Evolutionary conservation across 352 stramenopile genomes (phyloP).

Genomic region (Thalassiosira oceanica): DNA sequence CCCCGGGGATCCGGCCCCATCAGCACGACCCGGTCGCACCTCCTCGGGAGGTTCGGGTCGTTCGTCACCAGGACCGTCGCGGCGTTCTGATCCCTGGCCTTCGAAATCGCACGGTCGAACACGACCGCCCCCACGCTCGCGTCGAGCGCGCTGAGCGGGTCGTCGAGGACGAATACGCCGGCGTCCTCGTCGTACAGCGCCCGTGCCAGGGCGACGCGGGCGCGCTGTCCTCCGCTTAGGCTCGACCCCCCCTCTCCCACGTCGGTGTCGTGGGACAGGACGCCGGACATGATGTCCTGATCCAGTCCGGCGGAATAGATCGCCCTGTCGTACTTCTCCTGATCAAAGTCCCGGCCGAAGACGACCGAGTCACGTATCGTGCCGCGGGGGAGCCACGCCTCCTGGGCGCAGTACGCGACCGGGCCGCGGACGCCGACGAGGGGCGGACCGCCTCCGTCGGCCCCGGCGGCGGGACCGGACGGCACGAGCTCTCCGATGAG

Average conservation of each 20-base stretch:
- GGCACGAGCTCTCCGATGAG: conserved; percentile 71
- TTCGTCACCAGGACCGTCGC: conserved; percentile 75
- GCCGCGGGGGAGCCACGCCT: conserved; percentile 80
- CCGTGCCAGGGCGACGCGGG: conserved; percentile 75
- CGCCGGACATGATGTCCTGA: conserved; percentile 59
- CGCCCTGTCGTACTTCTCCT: conserved; percentile 63
- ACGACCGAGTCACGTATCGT: conserved; percentile 81
- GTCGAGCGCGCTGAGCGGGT: conserved; percentile 73
- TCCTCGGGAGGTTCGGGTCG: conserved; percentile 64
- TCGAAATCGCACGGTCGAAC: conserved; percentile 59
- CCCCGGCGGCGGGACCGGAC: conserved; percentile 18
- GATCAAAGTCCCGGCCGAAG: conserved; percentile 78
- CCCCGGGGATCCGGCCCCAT: conserved; percentile 43
- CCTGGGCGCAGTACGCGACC: conserved; percentile 73
- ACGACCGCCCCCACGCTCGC: conserved; percentile 61
- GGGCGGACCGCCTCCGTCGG: conserved; percentile 14
- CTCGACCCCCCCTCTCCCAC: conserved; percentile 76
- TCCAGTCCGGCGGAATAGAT: conserved; percentile 72
- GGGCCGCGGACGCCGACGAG: conserved; percentile 53
- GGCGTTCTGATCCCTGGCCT: conserved; percentile 44
- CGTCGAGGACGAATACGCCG: conserved; percentile 78
- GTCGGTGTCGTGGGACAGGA: conserved; percentile 63
- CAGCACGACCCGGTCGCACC: conserved; percentile 70
- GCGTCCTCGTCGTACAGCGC: conserved; percentile 70
- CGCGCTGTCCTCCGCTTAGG: conserved; percentile 78